phyloP scores from a whole-genome alignment of 306 rosid genomes.

The Arachis stenosperma region DNA sequence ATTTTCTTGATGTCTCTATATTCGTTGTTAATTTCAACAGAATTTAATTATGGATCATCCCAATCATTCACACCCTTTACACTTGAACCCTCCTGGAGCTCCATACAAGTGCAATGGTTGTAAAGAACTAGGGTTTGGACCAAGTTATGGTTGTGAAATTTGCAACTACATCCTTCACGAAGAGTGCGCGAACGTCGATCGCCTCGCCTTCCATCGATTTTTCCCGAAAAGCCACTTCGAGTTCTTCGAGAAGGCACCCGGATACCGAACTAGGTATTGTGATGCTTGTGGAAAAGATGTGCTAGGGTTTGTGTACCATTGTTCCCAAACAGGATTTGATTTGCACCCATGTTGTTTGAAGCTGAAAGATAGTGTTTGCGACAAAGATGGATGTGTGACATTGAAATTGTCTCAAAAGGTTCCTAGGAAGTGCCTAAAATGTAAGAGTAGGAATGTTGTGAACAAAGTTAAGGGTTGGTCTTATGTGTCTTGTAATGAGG shows the following conservation, averaged over 20 bases:
- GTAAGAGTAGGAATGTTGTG: constrained; percentile 39
- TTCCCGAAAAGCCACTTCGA: constrained; percentile 21
- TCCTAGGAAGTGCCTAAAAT: constrained; percentile 40
- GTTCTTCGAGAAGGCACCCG: constrained; percentile 21
- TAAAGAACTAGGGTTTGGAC: too few species aligned
- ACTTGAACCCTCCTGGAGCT: too few species aligned
- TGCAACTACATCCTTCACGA: too few species aligned
- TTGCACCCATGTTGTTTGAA: constrained; percentile 53
- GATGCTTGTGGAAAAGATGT: constrained; percentile 61
- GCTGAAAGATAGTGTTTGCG: constrained; percentile 31
- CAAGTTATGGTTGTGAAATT: too few species aligned
- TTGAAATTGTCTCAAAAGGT: constrained; percentile 32
- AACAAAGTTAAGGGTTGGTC: constrained; percentile 47
- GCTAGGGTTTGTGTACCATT: constrained; percentile 50
- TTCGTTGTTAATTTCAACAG: too few species aligned
- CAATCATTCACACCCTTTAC: too few species aligned
- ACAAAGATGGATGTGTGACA: background rate
- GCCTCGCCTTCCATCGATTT: constrained; percentile 34
- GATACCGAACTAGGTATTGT: background rate
- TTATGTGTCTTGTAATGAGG: constrained; percentile 36
- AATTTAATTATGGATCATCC: too few species aligned
- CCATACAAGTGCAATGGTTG: too few species aligned
- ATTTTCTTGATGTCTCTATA: too few species aligned
- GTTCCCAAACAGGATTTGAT: constrained; percentile 31
- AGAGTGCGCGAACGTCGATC: too few species aligned